phyloP scores from a whole-genome alignment of 2,329 filamentous ascomycete species.

The Fusarium algeriense region DNA sequence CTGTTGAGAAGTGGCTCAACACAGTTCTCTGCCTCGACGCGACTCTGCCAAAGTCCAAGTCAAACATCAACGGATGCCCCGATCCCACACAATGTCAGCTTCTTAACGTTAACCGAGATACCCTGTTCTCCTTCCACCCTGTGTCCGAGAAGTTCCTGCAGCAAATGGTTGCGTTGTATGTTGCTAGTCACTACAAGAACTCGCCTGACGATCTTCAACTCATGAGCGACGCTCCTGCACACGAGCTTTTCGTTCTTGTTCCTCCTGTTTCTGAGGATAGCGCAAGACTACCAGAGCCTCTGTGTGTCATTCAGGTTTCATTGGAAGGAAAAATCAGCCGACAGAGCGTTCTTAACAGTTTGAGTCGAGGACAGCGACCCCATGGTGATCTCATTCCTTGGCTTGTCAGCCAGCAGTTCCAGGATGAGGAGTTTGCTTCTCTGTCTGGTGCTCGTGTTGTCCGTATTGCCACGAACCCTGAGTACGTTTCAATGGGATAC shows the following conservation, averaged over 20 bases:
- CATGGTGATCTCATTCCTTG: conserved; percentile 96
- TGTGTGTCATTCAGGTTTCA: conserved; percentile 94
- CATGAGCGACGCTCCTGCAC: conserved; percentile 97
- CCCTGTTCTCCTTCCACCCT: conserved; percentile 96
- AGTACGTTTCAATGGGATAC: conserved; percentile 93
- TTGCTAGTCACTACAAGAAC: conserved; percentile 98
- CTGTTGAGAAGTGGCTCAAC: conserved; percentile 97
- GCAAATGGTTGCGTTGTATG: conserved; percentile 97
- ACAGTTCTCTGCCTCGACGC: conserved; percentile 93
- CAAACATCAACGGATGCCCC: conserved; percentile 81
- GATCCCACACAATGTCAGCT: conserved; percentile 93
- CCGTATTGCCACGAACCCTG: conserved; percentile 94
- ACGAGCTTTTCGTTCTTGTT: conserved; percentile 95
- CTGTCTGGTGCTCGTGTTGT: conserved; percentile 93
- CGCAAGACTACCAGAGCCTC: conserved; percentile 86
- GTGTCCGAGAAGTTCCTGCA: conserved; percentile 97
- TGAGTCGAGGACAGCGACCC: conserved; percentile 89
- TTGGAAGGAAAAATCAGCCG: conserved; percentile 95
- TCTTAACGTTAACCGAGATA: conserved; percentile 94
- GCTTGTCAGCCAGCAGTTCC: conserved; percentile 97
- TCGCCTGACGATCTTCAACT: conserved; percentile 97
- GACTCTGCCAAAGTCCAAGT: conserved; percentile 82
- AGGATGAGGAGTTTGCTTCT: conserved; percentile 95
- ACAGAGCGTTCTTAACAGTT: conserved; percentile 88
- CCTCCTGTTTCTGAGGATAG: conserved; percentile 84